Conservation (phyloP, 2,329 filamentous ascomycete species). For the Alternaria triticimaculans region DNA sequence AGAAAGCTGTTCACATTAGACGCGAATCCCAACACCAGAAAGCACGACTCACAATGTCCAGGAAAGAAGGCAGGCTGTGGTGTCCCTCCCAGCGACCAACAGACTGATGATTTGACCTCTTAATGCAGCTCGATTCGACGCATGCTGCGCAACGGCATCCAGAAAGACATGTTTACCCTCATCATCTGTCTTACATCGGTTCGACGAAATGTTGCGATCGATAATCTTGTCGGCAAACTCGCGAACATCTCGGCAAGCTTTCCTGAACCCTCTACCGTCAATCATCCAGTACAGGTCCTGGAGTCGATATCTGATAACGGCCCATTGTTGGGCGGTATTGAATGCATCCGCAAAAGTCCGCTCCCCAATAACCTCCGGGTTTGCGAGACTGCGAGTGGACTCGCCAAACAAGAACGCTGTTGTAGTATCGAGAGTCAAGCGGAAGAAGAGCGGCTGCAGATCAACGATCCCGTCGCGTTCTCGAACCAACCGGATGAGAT, state of each 20-base stretch:
- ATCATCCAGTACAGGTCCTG: neutral
- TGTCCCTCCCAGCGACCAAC: conserved; percentile 83
- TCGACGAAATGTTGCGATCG: neutral
- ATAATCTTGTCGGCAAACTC: neutral
- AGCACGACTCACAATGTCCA: conserved; percentile 44
- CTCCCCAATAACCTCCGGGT: neutral
- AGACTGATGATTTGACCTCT: conserved; percentile 83
- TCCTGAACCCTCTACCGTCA: neutral
- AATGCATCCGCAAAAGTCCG: neutral
- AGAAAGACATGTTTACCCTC: conserved; percentile 28
- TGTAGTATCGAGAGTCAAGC: conserved; percentile 46
- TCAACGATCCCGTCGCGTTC: conserved; percentile 21
- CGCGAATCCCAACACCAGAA: too few species aligned
- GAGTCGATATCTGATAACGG: neutral
- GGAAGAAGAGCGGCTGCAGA: conserved; percentile 48
- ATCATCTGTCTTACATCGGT: neutral
- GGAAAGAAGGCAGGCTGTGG: conserved; percentile 79
- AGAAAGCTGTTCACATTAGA: neutral
- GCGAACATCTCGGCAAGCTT: neutral
- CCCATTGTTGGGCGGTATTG: neutral
- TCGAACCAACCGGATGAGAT: neutral
- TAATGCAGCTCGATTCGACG: conserved; percentile 15
- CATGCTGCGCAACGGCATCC: conserved; percentile 9
- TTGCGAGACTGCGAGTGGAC: neutral
- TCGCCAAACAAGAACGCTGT: conserved; percentile 46